Evolutionary conservation across 768 basidiomycete genomes (phyloP), one percentile per base, ranked within the genome.

Genomic region (Lentinula edodes): DNA sequence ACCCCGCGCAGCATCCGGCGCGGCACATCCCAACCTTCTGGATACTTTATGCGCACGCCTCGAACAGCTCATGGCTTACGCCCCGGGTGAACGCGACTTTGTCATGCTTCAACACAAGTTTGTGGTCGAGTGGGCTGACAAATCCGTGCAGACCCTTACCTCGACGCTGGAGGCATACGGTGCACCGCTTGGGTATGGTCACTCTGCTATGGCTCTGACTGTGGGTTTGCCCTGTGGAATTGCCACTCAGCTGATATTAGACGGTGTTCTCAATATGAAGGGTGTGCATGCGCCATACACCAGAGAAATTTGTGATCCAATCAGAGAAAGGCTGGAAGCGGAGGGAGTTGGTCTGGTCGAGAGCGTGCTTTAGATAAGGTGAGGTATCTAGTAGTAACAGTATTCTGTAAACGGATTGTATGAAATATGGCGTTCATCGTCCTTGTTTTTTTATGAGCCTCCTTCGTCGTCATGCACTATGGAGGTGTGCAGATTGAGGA

Each of bases 21-120:
- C 59, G 6, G 16, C n/a, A 16, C 38, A 60, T 23, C 50, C 59
- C 39, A 95, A 91, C 76, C 81, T 96, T 66, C 85, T 99, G 65
- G 94, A 97, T 75, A 95, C 97, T 3, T 88, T 99, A 63, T 97
- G 95, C 72, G 91, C 85, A 2, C 87, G 82, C 20, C 83, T 99
- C 53, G 95, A 99, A 80, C 84, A 80, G 63, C 82, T 96, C 72
- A 97, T 98, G 92, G 84, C 87, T 74, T 98, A 96, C 76, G 90
- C 88, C 64, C 75, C 80, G 52, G 93, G 92, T 64, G 95, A 98
- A 75, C 88, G 93, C 10, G 96, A 99, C 74, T 84, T 98, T 63
- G 92, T 99, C 63, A 93, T 98, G 88, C 86, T 99, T 58, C 96
- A 98, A 76, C 96, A 99, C 84, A 96, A 95, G 79, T 98, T 99